Base-by-base conservation (phyloP, 2,329 filamentous ascomycete genomes). In the Ascosphaera apis region DNA sequence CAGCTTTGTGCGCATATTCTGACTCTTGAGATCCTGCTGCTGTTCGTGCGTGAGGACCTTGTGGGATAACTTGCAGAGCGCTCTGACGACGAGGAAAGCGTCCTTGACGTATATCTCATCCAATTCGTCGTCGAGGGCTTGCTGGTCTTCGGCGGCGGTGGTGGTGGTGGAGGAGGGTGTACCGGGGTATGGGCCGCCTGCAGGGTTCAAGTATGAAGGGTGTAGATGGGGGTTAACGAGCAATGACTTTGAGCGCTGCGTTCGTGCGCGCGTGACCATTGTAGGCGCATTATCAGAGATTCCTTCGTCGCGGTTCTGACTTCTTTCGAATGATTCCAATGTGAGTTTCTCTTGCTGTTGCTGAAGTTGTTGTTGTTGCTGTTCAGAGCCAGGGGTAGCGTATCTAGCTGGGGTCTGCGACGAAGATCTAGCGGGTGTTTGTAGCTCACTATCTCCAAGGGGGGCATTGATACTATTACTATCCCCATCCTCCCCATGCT, bases 81-180 rank as follows among this genome's bases (percentile, higher is more conserved):
- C 92, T 21, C 88, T 72, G 60, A 98, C 95, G 33, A 98, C 83
- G 15, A 98, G 69, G 54, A 95, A 98, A 7, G 88, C 84, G 57
- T 98, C 88, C 46, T 88, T 80, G 47, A 95, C 83, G 52, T 91
- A 95, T 15, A 95, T 81, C 52, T 98, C 88, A 49, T 98, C 88
- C 51, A 92, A 83, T 40, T 74, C 70, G 36, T 72, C 68, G 39
- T 73, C 69, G 3, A 53, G 46, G 15, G 51, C 47, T 37, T 61
- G 53, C 15, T 45, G 41, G 34, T 60, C 55, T 31, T 60, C 53
- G 25, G 48, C 50, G 19, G 60, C 55, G 35, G 54, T 56, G 13
- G 48, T 49, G 2, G 48, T 49, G 19, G 60, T 54, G 35, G 54
- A 55, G 13, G 48, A 49, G 2, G 30, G 16, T 13, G 30, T 17